Percentiles rank a stretch among this genome's conserved stretches.
These are phyloP conservation scores for Boletus vermiculosoides DNA, from an alignment of 768 basidiomycete species.

Conservation along the genomic window DNA sequence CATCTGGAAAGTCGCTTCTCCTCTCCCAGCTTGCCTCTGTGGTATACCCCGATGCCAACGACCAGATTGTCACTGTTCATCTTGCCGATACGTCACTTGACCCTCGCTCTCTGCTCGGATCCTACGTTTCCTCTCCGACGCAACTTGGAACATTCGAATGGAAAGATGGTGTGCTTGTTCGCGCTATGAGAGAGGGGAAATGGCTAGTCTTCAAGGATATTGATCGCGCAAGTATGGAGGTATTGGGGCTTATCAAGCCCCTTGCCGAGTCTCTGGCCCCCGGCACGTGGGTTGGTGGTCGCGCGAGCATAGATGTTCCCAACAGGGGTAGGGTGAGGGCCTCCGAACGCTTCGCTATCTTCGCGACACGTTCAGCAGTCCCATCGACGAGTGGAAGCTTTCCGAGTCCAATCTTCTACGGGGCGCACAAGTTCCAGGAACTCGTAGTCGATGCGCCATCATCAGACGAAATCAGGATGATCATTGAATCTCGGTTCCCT, in stretches of 20 bases:
- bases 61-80: conserved; percentile 82
- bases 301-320: conserved; percentile 69
- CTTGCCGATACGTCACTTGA: conserved; percentile 96
- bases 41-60: conserved; percentile 56
- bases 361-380: conserved; percentile 77
- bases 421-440: conserved; percentile 81
- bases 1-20: conserved; percentile 83
- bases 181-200: conserved; percentile 83
- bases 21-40: conserved; percentile 71
- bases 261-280: conserved; percentile 70
- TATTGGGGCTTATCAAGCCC: conserved; percentile 83
- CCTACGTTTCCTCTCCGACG: conserved; percentile 83
- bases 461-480: conserved; percentile 62
- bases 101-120: conserved; percentile 88
- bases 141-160: conserved; percentile 91
- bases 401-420: conserved; percentile 70
- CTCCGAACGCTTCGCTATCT: conserved; percentile 77
- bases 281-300: conserved; percentile 73
- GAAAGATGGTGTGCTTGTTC: conserved; percentile 91
- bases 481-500: conserved; percentile 67
- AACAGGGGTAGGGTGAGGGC: conserved; percentile 74
- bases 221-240: conserved; percentile 86
- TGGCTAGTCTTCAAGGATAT: conserved; percentile 95
- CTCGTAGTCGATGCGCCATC: conserved; percentile 62
- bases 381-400: conserved; percentile 49